Percentiles rank a stretch among this genome's conserved stretches.
Conservation (phyloP, 2,329 filamentous ascomycete genomes). For the Immersiporthe knoxdaviesiana region DNA sequence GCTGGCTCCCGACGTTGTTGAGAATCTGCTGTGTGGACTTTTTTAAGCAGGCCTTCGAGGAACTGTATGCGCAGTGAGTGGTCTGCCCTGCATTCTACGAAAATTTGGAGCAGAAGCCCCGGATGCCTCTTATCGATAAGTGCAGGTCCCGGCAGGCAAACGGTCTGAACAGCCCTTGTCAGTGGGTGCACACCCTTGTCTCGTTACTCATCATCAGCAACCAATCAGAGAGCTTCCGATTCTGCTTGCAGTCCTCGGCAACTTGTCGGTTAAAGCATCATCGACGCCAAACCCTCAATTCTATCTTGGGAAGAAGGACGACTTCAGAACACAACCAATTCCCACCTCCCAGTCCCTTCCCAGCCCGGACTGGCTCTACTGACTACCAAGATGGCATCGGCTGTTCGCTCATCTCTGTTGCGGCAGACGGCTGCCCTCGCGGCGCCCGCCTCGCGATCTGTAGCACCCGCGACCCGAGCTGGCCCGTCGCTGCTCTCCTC, state of each 20-base stretch:
- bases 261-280: constrained; percentile 34
- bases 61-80: neutral
- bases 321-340: neutral
- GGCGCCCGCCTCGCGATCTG: constrained; percentile 44
- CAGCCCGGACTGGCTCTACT: constrained; percentile 32
- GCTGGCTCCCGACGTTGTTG: neutral
- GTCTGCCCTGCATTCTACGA: neutral
- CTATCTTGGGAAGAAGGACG: neutral
- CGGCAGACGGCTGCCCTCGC: constrained; percentile 54
- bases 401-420: constrained; percentile 58
- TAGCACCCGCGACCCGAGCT: constrained; percentile 32
- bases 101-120: constrained; percentile 16
- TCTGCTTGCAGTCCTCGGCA: constrained; percentile 53
- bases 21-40: neutral
- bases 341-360: neutral
- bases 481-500: constrained; percentile 30
- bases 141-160: constrained; percentile 23
- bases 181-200: neutral
- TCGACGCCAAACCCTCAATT: constrained; percentile 10
- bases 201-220: constrained; percentile 20
- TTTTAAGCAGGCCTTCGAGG: too few species aligned
- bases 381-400: constrained; percentile 55
- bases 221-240: constrained; percentile 53
- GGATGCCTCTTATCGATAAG: constrained; percentile 16
- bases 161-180: neutral